Base-by-base conservation (phyloP, 257 asterid species). In the Cordia subcordata region DNA sequence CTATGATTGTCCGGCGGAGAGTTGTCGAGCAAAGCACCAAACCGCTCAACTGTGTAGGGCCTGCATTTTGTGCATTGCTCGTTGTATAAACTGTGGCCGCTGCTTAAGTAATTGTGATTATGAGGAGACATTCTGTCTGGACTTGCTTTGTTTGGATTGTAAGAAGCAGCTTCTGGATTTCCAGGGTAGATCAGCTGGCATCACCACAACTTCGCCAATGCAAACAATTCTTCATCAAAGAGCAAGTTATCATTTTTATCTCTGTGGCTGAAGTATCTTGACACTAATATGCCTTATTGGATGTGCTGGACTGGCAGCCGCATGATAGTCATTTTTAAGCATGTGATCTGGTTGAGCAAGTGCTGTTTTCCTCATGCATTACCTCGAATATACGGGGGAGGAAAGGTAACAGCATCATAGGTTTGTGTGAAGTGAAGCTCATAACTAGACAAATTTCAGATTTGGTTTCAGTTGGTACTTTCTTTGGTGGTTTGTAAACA, bases 31-130 rank as follows among this genome's bases (percentile, higher is more conserved):
- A 18, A 79, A 72, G 71, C 68, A 32, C 38, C 42, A 66, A 22
- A 61, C 79, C 13, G 4, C 62, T 22, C 73, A 78, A 56, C 44
- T 71, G 2, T 91, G 98, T 73, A 79, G 82, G 72, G 95, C 77
- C 51, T 91, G 96, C 79, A 70, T 63, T 10, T 12, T 42, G 11
- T 91, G 98, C 82, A 73, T 85, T 57, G 54, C 77, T 56, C 95
- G 98, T 13, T 91, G 98, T 59, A 61, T 61, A 12, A 68, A 60
- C 27, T 91, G 96, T 67, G 95, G 98, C 20, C 66, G 94, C 66
- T 91, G 96, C 76, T 49, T 89, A 55, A 78, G 53, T n/a, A 60
- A 77, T 42, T 76, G 68, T 58, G 76, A 71, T 6, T 86, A 75
- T 40, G 85, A 72, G 61, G 96, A 89, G 85, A 78, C 81, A 3